Evolutionary conservation across 2,329 filamentous ascomycete genomes (phyloP).

Genomic region (Purpureocillium lavendulum): DNA sequence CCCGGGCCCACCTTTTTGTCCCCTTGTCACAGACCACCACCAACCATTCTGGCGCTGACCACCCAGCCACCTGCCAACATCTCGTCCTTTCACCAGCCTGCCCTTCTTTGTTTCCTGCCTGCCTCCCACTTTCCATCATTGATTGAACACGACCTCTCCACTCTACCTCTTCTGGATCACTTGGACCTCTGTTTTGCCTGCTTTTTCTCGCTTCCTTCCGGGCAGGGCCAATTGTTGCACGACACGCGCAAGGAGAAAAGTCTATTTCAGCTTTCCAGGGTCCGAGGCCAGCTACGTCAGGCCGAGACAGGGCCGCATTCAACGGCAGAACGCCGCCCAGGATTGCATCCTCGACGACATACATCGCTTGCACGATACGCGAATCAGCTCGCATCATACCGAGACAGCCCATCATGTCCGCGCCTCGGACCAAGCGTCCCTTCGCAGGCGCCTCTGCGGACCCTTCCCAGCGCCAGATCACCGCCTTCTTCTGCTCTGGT

Average conservation of each 20-base stretch:
- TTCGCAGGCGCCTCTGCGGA: constrained; percentile 53
- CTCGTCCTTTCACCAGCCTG: background rate
- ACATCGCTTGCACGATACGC: no score
- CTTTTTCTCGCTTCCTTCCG: background rate
- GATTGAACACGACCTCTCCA: background rate
- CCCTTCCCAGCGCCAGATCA: constrained; percentile 53
- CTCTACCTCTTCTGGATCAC: background rate
- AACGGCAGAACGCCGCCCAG: no score
- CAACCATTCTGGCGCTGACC: constrained; percentile 7
- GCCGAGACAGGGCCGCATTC: no score
- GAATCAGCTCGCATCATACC: background rate
- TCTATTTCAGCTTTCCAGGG: no score
- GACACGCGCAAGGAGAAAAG: no score
- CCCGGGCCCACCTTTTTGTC: background rate
- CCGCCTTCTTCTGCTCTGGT: constrained; percentile 47
- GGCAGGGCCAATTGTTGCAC: no score
- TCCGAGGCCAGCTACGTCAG: no score
- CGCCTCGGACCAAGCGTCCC: constrained; percentile 49
- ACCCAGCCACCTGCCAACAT: background rate
- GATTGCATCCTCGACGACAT: no score
- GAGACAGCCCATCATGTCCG: constrained; percentile 33
- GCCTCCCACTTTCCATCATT: background rate
- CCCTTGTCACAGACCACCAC: constrained; percentile 8
- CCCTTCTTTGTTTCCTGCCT: background rate
- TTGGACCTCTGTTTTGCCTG: no score